phyloP scores from a whole-genome alignment of 2,329 filamentous ascomycete genomes.

The Trichoderma breve region DNA sequence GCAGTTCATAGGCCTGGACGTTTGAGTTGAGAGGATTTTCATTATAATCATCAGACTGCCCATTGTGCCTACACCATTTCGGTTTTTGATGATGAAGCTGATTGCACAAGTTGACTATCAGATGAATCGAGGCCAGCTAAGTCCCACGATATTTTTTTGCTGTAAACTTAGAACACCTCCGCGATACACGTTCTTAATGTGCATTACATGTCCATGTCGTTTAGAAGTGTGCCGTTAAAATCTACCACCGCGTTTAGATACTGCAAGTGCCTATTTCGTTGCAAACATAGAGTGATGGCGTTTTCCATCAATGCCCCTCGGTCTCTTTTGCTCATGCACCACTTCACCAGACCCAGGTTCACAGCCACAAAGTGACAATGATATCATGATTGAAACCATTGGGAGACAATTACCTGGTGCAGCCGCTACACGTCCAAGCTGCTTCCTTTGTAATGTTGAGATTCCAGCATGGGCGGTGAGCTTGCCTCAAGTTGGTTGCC shows the following conservation, averaged over 20 bases:
- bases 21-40: neutral
- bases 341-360: neutral
- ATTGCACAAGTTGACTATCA: neutral
- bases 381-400: neutral
- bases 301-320: neutral
- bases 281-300: neutral
- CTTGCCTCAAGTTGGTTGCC: neutral
- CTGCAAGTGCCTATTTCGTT: neutral
- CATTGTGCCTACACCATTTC: neutral
- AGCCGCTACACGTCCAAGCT: neutral
- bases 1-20: no score
- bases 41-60: neutral
- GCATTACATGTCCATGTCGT: neutral
- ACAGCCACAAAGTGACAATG: neutral
- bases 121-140: neutral
- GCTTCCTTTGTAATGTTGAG: neutral
- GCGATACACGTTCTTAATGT: neutral
- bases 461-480: neutral
- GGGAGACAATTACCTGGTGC: no score
- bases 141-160: neutral
- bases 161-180: neutral
- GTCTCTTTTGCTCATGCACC: neutral
- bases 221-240: fast-evolving
- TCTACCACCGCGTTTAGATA: neutral
- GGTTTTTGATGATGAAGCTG: neutral